Evolutionary conservation across 192 early-diverging fungal genomes (phyloP).

Genomic region (Mycoemilia scoparia): DNA sequence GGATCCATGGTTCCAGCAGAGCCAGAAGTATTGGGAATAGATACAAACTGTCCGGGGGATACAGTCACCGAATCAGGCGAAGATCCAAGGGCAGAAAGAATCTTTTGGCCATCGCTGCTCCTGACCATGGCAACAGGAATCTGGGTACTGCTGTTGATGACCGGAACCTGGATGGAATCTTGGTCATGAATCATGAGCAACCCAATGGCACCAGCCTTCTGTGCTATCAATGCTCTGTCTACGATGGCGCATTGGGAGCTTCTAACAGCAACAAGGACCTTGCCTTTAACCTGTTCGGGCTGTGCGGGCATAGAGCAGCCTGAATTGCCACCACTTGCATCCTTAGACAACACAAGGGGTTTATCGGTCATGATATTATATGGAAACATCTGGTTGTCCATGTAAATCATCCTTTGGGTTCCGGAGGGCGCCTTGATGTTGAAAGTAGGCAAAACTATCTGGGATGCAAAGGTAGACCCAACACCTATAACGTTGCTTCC

Average conservation of each 20-base stretch:
- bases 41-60: slow-evolving; percentile 9
- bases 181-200: slow-evolving; percentile 30
- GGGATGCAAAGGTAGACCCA: slow-evolving; percentile 35
- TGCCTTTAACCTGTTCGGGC: too few relatives aligned
- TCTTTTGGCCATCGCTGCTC: slow-evolving; percentile 13
- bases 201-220: slow-evolving; percentile 29
- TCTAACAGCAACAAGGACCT: slow-evolving; percentile 21
- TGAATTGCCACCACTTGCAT: too few relatives aligned
- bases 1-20: slow-evolving; percentile 32
- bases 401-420: too few relatives aligned
- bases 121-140: slow-evolving; percentile 25
- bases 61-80: slow-evolving; percentile 4
- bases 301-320: too few relatives aligned
- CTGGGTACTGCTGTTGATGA: slow-evolving; percentile 1
- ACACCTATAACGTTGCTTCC: slow-evolving; percentile 35
- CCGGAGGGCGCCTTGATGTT: too few relatives aligned
- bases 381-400: too few relatives aligned
- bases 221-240: slow-evolving; percentile 21
- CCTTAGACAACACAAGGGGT: too few relatives aligned
- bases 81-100: slow-evolving; percentile 5
- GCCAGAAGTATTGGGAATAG: slow-evolving; percentile 11
- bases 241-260: slow-evolving; percentile 27
- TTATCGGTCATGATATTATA: too few relatives aligned
- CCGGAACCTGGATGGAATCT: slow-evolving; percentile 11
- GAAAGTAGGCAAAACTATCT: too few relatives aligned